Evolutionary conservation across 176 grass and related monocot genomes (phyloP).

Genomic region (Ananas comosus): DNA sequence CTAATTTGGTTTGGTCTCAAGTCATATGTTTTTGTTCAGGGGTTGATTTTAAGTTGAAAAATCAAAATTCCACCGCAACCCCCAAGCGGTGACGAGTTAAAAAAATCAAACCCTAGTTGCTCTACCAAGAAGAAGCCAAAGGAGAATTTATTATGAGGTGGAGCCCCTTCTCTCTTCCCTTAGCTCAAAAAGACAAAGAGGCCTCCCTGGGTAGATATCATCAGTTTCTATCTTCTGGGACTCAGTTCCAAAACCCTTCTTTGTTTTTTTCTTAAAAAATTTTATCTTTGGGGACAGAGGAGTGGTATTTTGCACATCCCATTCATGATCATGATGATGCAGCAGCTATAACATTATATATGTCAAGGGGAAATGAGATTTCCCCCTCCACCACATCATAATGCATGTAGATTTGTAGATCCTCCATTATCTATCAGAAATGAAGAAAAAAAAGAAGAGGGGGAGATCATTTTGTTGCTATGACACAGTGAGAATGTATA

Average conservation of each 20-base stretch:
- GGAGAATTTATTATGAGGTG: slow-evolving; percentile 3
- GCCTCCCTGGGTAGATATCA: neutral
- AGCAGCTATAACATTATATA: no score
- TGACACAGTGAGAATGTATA: no score
- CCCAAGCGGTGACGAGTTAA: neutral
- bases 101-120: neutral
- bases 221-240: slow-evolving; percentile 18
- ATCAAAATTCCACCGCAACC: neutral
- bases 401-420: no score
- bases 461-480: neutral
- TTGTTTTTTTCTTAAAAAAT: no score
- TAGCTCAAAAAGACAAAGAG: neutral
- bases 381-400: no score
- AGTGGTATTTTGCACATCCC: no score
- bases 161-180: neutral
- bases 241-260: slow-evolving; percentile 9
- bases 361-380: no score
- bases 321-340: no score
- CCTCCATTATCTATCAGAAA: neutral
- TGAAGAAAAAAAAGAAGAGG: slow-evolving; percentile 13
- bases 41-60: no score
- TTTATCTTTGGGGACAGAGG: no score
- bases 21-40: no score
- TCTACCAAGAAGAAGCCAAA: slow-evolving; percentile 1
- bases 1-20: no score